Evolutionary conservation across 352 stramenopile species (phyloP).

Genomic region (Discostella stelligera): DNA sequence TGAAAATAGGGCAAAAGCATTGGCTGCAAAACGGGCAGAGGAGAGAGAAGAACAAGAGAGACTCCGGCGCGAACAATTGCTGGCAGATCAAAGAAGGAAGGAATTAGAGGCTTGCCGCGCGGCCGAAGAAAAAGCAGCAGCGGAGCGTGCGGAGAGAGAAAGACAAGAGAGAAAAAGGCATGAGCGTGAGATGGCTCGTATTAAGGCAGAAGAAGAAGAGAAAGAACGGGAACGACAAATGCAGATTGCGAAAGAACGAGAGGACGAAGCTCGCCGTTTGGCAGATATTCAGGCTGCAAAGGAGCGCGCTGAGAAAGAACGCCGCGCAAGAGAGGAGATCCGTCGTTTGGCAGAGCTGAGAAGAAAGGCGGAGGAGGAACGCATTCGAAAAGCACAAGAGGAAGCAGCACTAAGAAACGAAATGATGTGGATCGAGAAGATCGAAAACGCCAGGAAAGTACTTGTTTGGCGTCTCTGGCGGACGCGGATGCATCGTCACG

Average conservation of each 20-base stretch:
- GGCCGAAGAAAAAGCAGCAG: slow-evolving; percentile 8
- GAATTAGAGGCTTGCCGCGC: slow-evolving; percentile 17
- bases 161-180: slow-evolving; percentile 11
- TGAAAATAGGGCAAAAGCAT: slow-evolving; percentile 35
- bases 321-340: slow-evolving; percentile 23
- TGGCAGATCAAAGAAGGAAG: slow-evolving; percentile 26
- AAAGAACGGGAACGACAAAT: slow-evolving; percentile 24
- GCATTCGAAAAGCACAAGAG: slow-evolving; percentile 35
- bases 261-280: slow-evolving; percentile 43
- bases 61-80: slow-evolving; percentile 34
- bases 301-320: slow-evolving; percentile 24
- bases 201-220: slow-evolving; percentile 39
- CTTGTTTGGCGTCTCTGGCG: slow-evolving; percentile 58
- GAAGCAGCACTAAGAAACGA: slow-evolving; percentile 51
- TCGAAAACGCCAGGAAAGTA: slow-evolving; percentile 56
- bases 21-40: slow-evolving; percentile 28
- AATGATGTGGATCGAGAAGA: slow-evolving; percentile 54
- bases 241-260: slow-evolving; percentile 21
- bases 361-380: slow-evolving; percentile 48
- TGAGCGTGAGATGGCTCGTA: slow-evolving; percentile 21
- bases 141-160: slow-evolving; percentile 19
- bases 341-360: slow-evolving; percentile 28
- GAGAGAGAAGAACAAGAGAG: slow-evolving; percentile 40
- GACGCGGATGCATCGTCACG: slow-evolving; percentile 32
- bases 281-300: slow-evolving; percentile 32